Evolutionary conservation across 2,329 filamentous ascomycete genomes (phyloP).

Genomic region (Whalleya microplaca): DNA sequence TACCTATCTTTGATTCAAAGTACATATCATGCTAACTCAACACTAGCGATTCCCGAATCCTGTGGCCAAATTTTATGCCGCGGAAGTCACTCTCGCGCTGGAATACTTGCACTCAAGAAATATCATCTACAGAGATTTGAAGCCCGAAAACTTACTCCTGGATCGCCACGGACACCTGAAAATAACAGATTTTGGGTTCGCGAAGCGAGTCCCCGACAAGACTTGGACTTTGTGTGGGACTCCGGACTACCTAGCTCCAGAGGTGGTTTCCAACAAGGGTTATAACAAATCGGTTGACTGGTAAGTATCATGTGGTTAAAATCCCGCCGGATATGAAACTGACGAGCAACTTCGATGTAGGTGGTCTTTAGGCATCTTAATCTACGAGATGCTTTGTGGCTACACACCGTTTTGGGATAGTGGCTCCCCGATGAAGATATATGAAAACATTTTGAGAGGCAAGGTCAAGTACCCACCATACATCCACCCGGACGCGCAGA

Average conservation of each 20-base stretch:
- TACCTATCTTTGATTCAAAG: neutral
- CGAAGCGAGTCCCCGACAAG: constrained; percentile 97
- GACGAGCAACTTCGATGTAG: constrained; percentile 48
- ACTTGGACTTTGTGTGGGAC: constrained; percentile 99
- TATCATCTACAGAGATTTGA: constrained; percentile 97
- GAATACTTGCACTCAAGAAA: constrained; percentile 94
- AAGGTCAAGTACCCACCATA: constrained; percentile 97
- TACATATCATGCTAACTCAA: constrained; percentile 16
- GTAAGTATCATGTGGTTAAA: constrained; percentile 58
- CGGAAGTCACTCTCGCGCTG: constrained; percentile 91
- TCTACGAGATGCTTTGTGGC: constrained; percentile 99
- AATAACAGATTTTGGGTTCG: constrained; percentile 98
- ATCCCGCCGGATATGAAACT: constrained; percentile 4
- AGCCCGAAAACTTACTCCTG: constrained; percentile 90
- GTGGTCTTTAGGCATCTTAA: constrained; percentile 98
- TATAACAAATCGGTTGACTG: constrained; percentile 99
- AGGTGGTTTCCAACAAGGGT: constrained; percentile 98
- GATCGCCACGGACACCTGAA: constrained; percentile 94
- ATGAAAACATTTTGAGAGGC: constrained; percentile 97
- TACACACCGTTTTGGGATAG: constrained; percentile 99
- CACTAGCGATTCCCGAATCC: constrained; percentile 95
- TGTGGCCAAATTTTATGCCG: constrained; percentile 98
- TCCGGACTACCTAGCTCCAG: constrained; percentile 94
- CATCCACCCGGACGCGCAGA: constrained; percentile 91
- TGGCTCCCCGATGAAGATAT: constrained; percentile 97